These are phyloP conservation scores for Candida smagusa DNA, from an alignment of 1,139 yeast species.

Conservation along the genomic window DNA sequence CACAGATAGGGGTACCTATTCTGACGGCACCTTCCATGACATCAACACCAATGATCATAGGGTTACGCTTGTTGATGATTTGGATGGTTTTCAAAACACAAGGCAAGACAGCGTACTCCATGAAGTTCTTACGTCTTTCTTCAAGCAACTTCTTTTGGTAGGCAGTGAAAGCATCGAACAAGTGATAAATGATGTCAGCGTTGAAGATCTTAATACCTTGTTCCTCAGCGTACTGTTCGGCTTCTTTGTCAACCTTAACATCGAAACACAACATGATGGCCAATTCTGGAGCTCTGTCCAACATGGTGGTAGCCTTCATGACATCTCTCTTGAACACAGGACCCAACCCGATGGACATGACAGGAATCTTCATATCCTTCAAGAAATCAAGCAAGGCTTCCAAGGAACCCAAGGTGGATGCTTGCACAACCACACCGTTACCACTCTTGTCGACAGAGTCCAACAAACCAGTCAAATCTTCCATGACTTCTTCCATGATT, in stretches of 20 bases:
- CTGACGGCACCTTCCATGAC: constrained; percentile 87
- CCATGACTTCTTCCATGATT: constrained; percentile 97
- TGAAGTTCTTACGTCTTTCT: constrained; percentile 83
- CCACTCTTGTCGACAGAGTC: constrained; percentile 95
- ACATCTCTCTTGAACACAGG: constrained; percentile 98
- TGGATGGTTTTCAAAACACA: constrained; percentile 92
- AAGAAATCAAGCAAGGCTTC: constrained; percentile 96
- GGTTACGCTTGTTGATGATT: constrained; percentile 97
- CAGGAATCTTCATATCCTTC: constrained; percentile 98
- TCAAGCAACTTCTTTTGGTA: constrained; percentile 87
- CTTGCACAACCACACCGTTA: constrained; percentile 96
- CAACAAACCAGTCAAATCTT: constrained; percentile 89
- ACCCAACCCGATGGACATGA: constrained; percentile 96
- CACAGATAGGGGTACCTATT: constrained; percentile 93
- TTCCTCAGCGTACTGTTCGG: constrained; percentile 95
- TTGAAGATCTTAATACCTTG: constrained; percentile 88
- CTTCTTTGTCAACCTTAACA: constrained; percentile 95
- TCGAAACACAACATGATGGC: constrained; percentile 98
- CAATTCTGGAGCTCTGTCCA: constrained; percentile 91
- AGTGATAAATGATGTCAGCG: constrained; percentile 94
- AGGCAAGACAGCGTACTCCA: constrained; percentile 90
- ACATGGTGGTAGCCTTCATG: constrained; percentile 95
- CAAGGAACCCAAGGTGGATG: constrained; percentile 94
- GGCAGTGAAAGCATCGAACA: constrained; percentile 91
- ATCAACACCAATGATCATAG: constrained; percentile 99